Conservation (phyloP, 2,329 filamentous ascomycete genomes). For the Botrytis galanthina region DNA sequence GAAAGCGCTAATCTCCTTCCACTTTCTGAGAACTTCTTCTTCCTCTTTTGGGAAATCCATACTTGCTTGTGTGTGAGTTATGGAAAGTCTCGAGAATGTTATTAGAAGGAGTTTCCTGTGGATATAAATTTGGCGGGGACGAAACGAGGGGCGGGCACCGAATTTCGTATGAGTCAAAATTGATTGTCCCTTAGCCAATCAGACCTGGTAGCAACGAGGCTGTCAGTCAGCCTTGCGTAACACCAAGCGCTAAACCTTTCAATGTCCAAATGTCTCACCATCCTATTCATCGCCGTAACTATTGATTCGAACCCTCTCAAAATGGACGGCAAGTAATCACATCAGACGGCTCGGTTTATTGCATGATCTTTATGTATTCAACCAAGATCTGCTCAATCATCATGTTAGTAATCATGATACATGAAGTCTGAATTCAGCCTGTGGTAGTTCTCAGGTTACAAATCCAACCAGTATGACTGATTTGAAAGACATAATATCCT, state of each 20-base stretch:
- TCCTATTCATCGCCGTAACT: not conserved
- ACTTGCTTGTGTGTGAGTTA: conserved; percentile 3
- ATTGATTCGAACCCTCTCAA: not conserved
- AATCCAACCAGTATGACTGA: not conserved
- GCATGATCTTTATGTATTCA: not conserved
- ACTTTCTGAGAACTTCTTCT: conserved; percentile 13
- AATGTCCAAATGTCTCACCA: not conserved
- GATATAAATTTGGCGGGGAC: conserved; percentile 8
- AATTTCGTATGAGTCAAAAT: conserved; percentile 15
- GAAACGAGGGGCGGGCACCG: not conserved
- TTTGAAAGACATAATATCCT: not conserved
- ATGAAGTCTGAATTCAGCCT: not conserved
- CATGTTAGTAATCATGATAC: not conserved
- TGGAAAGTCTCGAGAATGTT: not conserved
- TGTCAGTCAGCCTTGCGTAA: not conserved
- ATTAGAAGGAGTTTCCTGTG: conserved; percentile 4
- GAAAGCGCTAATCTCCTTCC: conserved; percentile 18
- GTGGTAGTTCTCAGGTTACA: not conserved
- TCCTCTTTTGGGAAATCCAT: conserved; percentile 16
- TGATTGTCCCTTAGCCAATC: not conserved
- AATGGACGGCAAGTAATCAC: not conserved
- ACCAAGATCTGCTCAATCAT: not conserved
- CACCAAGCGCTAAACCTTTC: not conserved
- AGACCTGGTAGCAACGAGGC: not conserved
- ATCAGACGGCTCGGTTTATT: not conserved